These are phyloP conservation scores for Pleurotus pulmonarius DNA, from an alignment of 768 basidiomycete species.

Conservation along the genomic window DNA sequence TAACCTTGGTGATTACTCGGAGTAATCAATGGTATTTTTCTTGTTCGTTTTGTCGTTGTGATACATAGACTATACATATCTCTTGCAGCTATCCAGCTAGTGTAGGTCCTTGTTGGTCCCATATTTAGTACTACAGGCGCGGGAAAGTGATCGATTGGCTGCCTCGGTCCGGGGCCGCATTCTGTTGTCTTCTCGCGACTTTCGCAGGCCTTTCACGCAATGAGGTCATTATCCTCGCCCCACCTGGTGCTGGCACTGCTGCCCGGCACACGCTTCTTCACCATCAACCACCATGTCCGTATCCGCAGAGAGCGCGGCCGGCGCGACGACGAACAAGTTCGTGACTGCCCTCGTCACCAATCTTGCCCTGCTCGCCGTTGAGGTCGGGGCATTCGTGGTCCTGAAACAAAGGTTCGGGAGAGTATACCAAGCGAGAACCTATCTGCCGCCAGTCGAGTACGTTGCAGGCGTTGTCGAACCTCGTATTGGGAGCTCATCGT, in stretches of 20 bases:
- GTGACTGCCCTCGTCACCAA: conserved; percentile 60
- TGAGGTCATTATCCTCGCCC: neutral
- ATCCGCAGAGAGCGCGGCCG: conserved; percentile 20
- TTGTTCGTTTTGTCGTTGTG: no score
- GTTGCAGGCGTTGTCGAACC: conserved; percentile 14
- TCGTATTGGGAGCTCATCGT: neutral
- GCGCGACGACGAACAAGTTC: conserved; percentile 45
- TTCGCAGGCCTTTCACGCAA: neutral
- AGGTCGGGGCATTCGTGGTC: conserved; percentile 53
- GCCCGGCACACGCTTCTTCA: conserved; percentile 13
- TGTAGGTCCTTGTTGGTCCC: no score
- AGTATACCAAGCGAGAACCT: conserved; percentile 62
- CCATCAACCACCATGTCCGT: conserved; percentile 14
- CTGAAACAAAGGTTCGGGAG: conserved; percentile 52
- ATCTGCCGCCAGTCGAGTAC: conserved; percentile 54
- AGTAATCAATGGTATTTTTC: neutral
- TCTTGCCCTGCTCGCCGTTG: conserved; percentile 35
- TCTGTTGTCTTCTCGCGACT: neutral
- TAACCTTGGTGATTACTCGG: conserved; percentile 23
- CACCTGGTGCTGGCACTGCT: conserved; percentile 3
- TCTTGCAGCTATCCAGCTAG: no score
- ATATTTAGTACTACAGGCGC: no score
- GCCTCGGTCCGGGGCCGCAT: conserved; percentile 5
- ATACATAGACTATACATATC: no score
- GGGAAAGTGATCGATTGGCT: no score